A percentile compares a stretch with the other conserved stretches of the same genome.
phyloP scores from a whole-genome alignment of 139 green algal genomes.

The Gonium pectorale region DNA sequence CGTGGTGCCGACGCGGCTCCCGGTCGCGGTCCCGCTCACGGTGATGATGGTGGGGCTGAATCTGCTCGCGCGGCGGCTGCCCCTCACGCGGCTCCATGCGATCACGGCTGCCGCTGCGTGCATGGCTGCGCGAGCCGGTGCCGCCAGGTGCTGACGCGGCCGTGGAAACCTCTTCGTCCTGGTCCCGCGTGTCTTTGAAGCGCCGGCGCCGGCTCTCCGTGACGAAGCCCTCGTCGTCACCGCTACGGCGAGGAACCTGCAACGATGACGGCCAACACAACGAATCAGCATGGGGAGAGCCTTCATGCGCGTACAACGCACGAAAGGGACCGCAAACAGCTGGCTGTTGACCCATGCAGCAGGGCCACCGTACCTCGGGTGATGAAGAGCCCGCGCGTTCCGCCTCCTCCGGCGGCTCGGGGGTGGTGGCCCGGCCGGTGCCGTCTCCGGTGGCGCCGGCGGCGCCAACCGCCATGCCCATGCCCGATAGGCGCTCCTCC shows the following conservation, averaged over 20 bases:
- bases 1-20: not conserved
- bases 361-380: not conserved
- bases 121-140: not conserved
- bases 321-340: no score
- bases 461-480: not conserved
- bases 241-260: not conserved
- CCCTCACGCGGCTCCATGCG: conserved; percentile 8
- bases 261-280: no score
- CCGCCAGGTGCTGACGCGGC: not conserved
- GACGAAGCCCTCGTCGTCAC: conserved; percentile 23
- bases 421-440: not conserved
- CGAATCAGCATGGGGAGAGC: no score
- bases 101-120: conserved; percentile 40
- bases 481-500: conserved; percentile 50
- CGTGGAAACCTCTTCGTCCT: conserved; percentile 14
- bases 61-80: not conserved
- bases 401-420: conserved; percentile 6
- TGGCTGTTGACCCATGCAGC: not conserved
- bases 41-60: not conserved
- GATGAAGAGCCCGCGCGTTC: conserved; percentile 7
- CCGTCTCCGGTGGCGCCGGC: not conserved
- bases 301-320: no score
- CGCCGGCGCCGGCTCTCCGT: conserved; percentile 33
- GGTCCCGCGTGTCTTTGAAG: conserved; percentile 37
- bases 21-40: not conserved